These are phyloP conservation scores for Linnemannia hyalina DNA, from an alignment of 192 early-diverging fungal species.

Conservation along the genomic window DNA sequence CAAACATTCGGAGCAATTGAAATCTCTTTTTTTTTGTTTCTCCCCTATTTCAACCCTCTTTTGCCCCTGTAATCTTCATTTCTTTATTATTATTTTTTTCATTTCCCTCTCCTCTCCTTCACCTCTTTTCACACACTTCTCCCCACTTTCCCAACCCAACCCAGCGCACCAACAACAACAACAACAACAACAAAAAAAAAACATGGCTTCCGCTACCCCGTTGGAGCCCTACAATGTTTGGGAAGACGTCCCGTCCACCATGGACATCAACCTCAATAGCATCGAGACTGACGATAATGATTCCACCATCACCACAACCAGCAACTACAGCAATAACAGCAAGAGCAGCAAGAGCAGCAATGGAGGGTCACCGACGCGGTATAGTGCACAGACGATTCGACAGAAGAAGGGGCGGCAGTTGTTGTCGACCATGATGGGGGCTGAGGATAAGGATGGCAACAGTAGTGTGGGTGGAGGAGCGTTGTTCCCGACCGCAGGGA, in stretches of 20 bases:
- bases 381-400: constrained; percentile 35
- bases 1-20: too few species aligned
- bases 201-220: constrained; percentile 9
- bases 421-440: constrained; percentile 28
- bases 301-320: background rate
- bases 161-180: background rate
- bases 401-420: constrained; percentile 47
- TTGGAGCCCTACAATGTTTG: constrained; percentile 29
- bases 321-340: background rate
- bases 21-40: background rate
- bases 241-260: background rate
- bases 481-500: background rate
- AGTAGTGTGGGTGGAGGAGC: background rate
- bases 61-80: background rate
- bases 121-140: background rate
- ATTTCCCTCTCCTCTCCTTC: background rate
- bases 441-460: too few species aligned
- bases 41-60: background rate
- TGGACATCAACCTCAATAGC: background rate
- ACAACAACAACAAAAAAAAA: background rate
- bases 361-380: constrained; percentile 11
- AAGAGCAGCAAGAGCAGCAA: background rate
- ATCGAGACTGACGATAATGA: background rate
- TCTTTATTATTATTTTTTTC: background rate
- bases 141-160: background rate